Percentiles rank a stretch among this genome's conserved stretches.
Conservation (phyloP, 371 early-diverging fungal species). For the Mortierella sp. region DNA sequence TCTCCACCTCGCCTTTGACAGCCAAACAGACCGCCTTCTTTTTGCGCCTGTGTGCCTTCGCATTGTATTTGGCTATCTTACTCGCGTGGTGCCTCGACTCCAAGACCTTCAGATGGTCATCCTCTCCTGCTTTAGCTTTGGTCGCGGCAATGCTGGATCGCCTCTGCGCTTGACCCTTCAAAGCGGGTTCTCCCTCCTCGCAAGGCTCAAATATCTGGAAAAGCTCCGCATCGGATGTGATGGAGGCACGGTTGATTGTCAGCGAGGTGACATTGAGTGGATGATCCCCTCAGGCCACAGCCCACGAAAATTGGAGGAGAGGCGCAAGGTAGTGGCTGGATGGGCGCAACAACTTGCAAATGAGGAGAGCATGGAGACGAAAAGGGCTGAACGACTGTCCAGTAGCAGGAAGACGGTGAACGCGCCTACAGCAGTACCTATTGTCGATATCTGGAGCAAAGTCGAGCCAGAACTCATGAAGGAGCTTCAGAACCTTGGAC, state of each 20-base stretch:
- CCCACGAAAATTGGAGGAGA: neutral
- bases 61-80: slow-evolving; percentile 14
- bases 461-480: neutral
- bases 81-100: neutral
- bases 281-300: slow-evolving; percentile 9
- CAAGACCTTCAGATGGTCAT: slow-evolving; percentile 11
- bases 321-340: neutral
- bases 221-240: slow-evolving; percentile 4
- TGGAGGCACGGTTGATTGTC: slow-evolving; percentile 5
- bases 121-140: slow-evolving; percentile 7
- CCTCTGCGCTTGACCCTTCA: neutral
- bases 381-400: neutral
- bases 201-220: slow-evolving; percentile 3
- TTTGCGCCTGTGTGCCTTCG: slow-evolving; percentile 6
- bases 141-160: neutral
- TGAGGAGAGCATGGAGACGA: neutral
- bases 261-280: slow-evolving; percentile 4
- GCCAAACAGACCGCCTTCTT: slow-evolving; percentile 4
- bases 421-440: neutral
- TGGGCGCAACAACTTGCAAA: neutral
- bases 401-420: neutral
- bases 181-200: slow-evolving; percentile 6
- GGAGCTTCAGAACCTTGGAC: slow-evolving; percentile 10
- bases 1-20: slow-evolving; percentile 5
- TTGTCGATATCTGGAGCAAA: neutral